These are phyloP conservation scores for Scedosporium apiospermum DNA, from an alignment of 2,329 filamentous ascomycete genomes.

Conservation along the genomic window DNA sequence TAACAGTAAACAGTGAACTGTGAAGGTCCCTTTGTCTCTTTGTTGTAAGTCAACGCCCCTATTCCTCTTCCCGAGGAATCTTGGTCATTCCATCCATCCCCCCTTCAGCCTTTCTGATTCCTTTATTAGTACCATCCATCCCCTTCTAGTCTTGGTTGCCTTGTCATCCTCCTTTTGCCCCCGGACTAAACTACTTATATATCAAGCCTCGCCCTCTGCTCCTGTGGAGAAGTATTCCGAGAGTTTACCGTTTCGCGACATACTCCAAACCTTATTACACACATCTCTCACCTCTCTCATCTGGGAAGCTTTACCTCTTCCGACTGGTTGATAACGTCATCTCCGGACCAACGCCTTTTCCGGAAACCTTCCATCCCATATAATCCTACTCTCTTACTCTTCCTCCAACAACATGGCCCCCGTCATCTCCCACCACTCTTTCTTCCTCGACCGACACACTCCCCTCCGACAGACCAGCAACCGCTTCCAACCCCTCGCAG, in stretches of 20 bases:
- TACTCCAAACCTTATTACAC: background rate
- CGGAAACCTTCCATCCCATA: background rate
- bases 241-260: background rate
- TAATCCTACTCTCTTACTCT: background rate
- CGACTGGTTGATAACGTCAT: background rate
- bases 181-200: background rate
- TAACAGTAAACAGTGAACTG: too few relatives aligned
- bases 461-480: background rate
- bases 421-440: background rate
- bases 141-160: background rate
- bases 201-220: background rate
- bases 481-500: conserved; percentile 3
- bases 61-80: background rate
- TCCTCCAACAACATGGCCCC: background rate
- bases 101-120: background rate
- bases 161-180: background rate
- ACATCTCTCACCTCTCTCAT: background rate
- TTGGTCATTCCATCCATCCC: background rate
- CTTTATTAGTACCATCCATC: background rate
- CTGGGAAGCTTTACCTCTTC: background rate
- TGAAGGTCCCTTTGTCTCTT: too few relatives aligned
- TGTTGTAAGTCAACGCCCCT: background rate
- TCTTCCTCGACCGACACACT: background rate
- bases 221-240: background rate
- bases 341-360: background rate